Conservation (phyloP, 257 asterid genomes). For the Solanum corneliomulleri region DNA sequence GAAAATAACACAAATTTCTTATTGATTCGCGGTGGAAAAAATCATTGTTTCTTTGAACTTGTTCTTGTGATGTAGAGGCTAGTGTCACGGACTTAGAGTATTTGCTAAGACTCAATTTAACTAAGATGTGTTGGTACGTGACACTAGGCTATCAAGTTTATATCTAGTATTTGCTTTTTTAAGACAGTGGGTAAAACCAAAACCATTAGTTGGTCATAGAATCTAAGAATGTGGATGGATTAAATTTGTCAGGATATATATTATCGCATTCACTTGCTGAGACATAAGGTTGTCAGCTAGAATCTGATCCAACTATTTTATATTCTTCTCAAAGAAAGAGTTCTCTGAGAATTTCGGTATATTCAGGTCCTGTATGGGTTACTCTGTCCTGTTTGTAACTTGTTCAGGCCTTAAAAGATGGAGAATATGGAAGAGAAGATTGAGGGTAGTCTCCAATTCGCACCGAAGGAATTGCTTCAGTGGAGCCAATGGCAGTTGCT, state of each 20-base stretch:
- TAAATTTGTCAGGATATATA: not conserved
- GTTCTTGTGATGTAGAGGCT: not conserved
- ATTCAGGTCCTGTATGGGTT: not conserved
- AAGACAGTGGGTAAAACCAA: not conserved
- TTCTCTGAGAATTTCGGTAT: not conserved
- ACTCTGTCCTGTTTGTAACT: not conserved
- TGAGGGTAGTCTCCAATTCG: not conserved
- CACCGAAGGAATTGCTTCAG: conserved; percentile 9
- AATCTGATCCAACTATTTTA: not conserved
- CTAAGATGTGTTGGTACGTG: too few relatives aligned
- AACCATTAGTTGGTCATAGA: not conserved
- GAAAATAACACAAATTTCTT: not conserved
- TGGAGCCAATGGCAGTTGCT: conserved; percentile 96
- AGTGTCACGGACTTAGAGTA: too few relatives aligned
- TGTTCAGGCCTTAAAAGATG: not conserved
- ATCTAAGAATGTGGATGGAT: not conserved
- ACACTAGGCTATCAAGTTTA: not conserved
- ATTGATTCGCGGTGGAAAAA: not conserved
- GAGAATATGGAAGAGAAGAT: conserved; percentile 6
- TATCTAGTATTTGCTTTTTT: not conserved
- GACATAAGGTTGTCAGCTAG: not conserved
- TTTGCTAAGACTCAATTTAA: too few relatives aligned
- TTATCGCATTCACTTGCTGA: not conserved
- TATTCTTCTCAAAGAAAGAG: not conserved
- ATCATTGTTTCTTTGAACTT: not conserved